phyloP scores from a whole-genome alignment of 345 rosid genomes.

The Jatropha curcas region DNA sequence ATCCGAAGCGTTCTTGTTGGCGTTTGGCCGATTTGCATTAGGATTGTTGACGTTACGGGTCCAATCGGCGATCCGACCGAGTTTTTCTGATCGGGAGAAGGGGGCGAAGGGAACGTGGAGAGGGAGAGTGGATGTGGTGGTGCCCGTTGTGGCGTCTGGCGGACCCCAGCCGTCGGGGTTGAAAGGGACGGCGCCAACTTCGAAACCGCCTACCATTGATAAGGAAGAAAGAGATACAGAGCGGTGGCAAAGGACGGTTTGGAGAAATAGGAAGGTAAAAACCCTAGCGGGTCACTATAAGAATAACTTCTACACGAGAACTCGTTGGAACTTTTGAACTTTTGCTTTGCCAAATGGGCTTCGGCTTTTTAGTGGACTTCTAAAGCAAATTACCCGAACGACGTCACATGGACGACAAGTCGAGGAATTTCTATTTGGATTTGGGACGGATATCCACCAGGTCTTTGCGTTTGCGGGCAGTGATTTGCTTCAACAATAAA shows the following conservation, averaged over 20 bases:
- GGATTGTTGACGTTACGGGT: constrained; percentile 52
- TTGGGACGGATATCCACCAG: too few relatives aligned
- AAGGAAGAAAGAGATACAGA: not conserved
- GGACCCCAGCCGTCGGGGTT: constrained; percentile 98
- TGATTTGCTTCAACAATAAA: too few relatives aligned
- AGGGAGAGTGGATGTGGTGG: constrained; percentile 53
- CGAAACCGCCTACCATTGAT: constrained; percentile 48
- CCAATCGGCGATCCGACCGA: constrained; percentile 96
- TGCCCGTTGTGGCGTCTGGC: constrained; percentile 41
- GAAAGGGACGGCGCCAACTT: constrained; percentile 74
- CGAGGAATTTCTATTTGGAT: too few relatives aligned
- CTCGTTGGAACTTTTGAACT: too few relatives aligned
- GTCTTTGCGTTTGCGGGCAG: too few relatives aligned
- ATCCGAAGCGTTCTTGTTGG: constrained; percentile 41
- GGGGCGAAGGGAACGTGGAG: constrained; percentile 68
- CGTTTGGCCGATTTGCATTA: constrained; percentile 28
- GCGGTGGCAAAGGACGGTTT: not conserved
- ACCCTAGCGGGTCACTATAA: too few relatives aligned
- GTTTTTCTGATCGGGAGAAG: constrained; percentile 86
- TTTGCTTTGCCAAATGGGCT: too few relatives aligned
- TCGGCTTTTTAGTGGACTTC: too few relatives aligned
- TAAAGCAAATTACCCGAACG: too few relatives aligned
- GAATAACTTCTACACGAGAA: too few relatives aligned
- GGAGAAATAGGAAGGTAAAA: not conserved
- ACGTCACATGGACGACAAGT: too few relatives aligned